Evolutionary conservation across 768 basidiomycete genomes (phyloP).

Genomic region (Collybia mongolica): DNA sequence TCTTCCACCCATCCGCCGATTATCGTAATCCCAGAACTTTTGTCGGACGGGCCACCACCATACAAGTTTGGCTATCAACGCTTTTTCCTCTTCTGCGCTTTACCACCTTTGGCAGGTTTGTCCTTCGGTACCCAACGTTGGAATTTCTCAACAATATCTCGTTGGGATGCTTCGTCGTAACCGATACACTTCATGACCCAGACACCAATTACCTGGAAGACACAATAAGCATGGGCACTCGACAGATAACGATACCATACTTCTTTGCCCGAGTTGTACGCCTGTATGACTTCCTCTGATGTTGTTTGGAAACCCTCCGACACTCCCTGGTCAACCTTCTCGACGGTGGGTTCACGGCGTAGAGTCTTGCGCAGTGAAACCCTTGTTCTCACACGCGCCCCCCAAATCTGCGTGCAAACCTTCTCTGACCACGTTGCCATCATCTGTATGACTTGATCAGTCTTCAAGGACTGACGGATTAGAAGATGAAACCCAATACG

Average conservation of each 20-base stretch:
- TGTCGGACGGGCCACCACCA: no score
- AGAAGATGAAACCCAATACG: background rate
- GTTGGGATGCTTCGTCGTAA: constrained; percentile 36
- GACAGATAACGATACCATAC: constrained; percentile 13
- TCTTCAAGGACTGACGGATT: background rate
- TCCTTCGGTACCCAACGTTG: constrained; percentile 11
- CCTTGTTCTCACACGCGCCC: constrained; percentile 18
- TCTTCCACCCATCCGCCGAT: no score
- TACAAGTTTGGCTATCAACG: background rate
- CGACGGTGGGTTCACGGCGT: constrained; percentile 20
- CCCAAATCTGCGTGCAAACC: constrained; percentile 27
- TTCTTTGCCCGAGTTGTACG: constrained; percentile 28
- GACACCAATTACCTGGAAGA: constrained; percentile 25
- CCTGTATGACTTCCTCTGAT: constrained; percentile 22
- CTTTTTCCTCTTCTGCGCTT: background rate
- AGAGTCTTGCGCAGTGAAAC: constrained; percentile 23
- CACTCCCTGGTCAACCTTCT: constrained; percentile 18
- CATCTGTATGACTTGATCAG: constrained; percentile 8
- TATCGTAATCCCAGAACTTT: no score
- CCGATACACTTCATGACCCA: constrained; percentile 41
- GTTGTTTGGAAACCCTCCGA: constrained; percentile 13
- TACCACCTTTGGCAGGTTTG: background rate
- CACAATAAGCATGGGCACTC: background rate
- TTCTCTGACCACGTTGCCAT: constrained; percentile 25
- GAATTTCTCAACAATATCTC: constrained; percentile 24